Base-by-base conservation (phyloP, 148 eudicot species). In the Dysphania ambrosioides region DNA sequence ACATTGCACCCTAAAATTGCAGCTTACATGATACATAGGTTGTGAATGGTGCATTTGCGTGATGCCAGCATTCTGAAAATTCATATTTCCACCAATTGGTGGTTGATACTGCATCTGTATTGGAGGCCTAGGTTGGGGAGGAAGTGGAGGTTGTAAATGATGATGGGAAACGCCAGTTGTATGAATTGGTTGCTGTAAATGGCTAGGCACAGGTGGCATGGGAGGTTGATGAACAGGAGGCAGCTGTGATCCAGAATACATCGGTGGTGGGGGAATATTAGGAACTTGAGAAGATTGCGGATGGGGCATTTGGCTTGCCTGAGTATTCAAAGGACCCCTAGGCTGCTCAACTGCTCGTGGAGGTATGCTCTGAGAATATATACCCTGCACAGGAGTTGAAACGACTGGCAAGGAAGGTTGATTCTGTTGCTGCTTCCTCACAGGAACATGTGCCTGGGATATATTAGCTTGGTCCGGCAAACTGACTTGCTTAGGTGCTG, bases 41-140 rank as follows among this genome's bases (percentile, higher is more conserved):
- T 87, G 97, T 68, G 93, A 83, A 87, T 85, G 93, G 71, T 87
- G 96, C 81, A 84, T 63, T 72, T 87, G 98, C 40, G 88, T 86
- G 71, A 83, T 80, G 74, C 92, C 90, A 67, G 89, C 74, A 56
- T 85, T 91, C 83, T 86, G 98, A 83, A 82, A 94, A 79, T 82
- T 90, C 74, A 81, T 23, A 82, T 82, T 88, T 10, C 80, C 83
- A 36, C 87, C 90, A 85, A 87, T 82, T 68, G 80, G 90, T 26
- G 90, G 78, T 65, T 90, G 96, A 77, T 44, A 78, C 80, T 90
- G 97, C 77, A 86, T 86, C 56, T 88, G 74, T 30, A 85, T 80
- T 66, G 86, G 87, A 73, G 90, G 87, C 78, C 96, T 86, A 21
- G 87, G 83, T 79, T 89, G 97, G 60, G 85, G 89, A 51, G 88